phyloP scores from a whole-genome alignment of 371 early-diverging fungal genomes.

The Haplosporangium sp. region DNA sequence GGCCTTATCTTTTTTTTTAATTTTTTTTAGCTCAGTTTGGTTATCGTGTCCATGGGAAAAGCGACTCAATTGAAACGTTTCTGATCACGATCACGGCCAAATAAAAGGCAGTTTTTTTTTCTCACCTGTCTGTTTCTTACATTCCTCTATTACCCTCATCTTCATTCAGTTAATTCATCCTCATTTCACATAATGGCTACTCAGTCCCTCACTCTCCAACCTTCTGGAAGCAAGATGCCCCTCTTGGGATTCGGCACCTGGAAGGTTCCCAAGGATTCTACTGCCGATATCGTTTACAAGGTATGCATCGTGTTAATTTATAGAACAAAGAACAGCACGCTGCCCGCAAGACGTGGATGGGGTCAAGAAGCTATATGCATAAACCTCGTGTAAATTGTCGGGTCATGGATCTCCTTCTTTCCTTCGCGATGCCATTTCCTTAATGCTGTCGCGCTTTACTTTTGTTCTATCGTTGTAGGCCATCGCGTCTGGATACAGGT shows the following conservation, averaged over 20 bases:
- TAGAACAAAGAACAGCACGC: too few relatives aligned
- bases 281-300: slow-evolving; percentile 41
- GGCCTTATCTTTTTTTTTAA: too few relatives aligned
- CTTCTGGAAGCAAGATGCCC: slow-evolving; percentile 41
- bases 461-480: slow-evolving; percentile 10
- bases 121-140: background rate
- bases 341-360: too few relatives aligned
- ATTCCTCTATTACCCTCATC: background rate
- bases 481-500: slow-evolving; percentile 52
- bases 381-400: too few relatives aligned
- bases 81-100: background rate
- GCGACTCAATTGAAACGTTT: too few relatives aligned
- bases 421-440: background rate
- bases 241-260: slow-evolving; percentile 50
- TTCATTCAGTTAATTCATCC: background rate
- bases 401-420: background rate
- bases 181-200: slow-evolving; percentile 24
- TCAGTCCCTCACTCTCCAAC: slow-evolving; percentile 36
- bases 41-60: too few relatives aligned
- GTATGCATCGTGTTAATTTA: slow-evolving; percentile 1
- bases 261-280: slow-evolving; percentile 42
- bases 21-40: too few relatives aligned
- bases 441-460: background rate
- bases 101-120: background rate
- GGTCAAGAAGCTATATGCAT: too few relatives aligned